Percentiles rank a stretch among this genome's conserved stretches.
Conservation (phyloP, 441 rosid genomes). For the Melastoma candidum region DNA sequence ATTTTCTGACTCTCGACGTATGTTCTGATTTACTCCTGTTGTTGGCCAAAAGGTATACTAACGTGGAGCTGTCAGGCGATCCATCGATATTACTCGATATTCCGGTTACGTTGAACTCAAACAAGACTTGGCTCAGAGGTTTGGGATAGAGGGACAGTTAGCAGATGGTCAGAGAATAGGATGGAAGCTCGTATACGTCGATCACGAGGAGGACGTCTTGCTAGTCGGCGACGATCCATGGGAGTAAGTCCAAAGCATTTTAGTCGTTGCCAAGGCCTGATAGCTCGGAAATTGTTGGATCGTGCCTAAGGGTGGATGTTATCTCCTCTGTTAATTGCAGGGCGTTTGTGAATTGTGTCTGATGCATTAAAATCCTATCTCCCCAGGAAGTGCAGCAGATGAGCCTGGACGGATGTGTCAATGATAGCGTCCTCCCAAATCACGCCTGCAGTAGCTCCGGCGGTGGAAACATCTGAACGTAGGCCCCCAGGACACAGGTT, state of each 20-base stretch:
- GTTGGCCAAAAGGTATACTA: constrained; percentile 41
- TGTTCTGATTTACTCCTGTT: too few relatives aligned
- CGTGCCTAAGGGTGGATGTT: neutral
- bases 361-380: constrained; percentile 36
- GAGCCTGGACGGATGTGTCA: constrained; percentile 41
- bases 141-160: constrained; percentile 79
- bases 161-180: constrained; percentile 48
- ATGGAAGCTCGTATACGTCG: constrained; percentile 37
- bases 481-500: too few relatives aligned
- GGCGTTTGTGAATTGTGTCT: constrained; percentile 41
- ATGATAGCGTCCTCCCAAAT: constrained; percentile 26
- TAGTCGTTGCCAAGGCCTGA: neutral
- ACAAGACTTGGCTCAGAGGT: constrained; percentile 65
- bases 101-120: constrained; percentile 59
- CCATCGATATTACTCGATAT: constrained; percentile 62
- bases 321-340: constrained; percentile 17
- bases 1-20: too few relatives aligned
- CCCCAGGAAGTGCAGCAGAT: constrained; percentile 53
- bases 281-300: too few relatives aligned
- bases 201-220: constrained; percentile 43
- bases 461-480: constrained; percentile 18
- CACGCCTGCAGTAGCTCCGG: constrained; percentile 45
- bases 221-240: constrained; percentile 55
- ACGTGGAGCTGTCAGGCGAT: constrained; percentile 80
- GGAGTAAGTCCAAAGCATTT: constrained; percentile 27